Base-by-base conservation (phyloP, 352 stramenopile species). In the Saprolegnia diclina region DNA sequence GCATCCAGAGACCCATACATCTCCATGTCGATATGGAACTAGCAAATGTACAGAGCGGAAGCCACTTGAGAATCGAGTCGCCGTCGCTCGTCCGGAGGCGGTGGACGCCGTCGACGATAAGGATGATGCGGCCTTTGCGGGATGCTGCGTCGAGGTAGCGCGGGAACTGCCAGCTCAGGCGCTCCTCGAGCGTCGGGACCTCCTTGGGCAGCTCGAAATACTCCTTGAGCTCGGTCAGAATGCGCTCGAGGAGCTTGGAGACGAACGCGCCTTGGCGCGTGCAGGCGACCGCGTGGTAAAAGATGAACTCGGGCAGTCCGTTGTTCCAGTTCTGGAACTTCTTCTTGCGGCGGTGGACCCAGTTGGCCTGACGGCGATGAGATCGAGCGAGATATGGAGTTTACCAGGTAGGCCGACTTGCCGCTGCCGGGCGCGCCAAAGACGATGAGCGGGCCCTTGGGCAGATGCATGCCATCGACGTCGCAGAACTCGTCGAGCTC, bases 101-200 rank as follows among this genome's bases (percentile, higher is more conserved):
- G 59, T 97, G 82, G 10, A 97, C 68, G 1, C 90, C 89, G 70
- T 97, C 92, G 48, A 98, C 91, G 26, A 97, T 88, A 45, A 98
- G 78, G 61, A 97, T 85, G 29, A 96, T 87, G 24, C 81, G 76
- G 21, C 90, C 90, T 76, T 97, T 96, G 77, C 94, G 94, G 35
- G 85, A 84, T 24, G 90, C 89, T 42, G 89, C 80, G 35, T 97
- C 89, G 26, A 98, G 73, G 37, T 97, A 95, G 1, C 88, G 82
- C 16, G 92, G 90, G 59, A 98, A 87, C 44, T 97, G 82, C 90
- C 90, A 98, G 55, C 87, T 91, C 19, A 97, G 74, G 35, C 88
- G 84, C 68, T 96, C 89, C 69, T 95, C 83, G 21, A 90, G 77
- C 24, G 91, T 81, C 29, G 91, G 85, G 14, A 96, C 85, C 13